Percentiles rank a stretch among this genome's conserved stretches.
These are phyloP conservation scores for Suhomyces bokatorum DNA, from an alignment of 1,139 yeast species.

Conservation along the genomic window DNA sequence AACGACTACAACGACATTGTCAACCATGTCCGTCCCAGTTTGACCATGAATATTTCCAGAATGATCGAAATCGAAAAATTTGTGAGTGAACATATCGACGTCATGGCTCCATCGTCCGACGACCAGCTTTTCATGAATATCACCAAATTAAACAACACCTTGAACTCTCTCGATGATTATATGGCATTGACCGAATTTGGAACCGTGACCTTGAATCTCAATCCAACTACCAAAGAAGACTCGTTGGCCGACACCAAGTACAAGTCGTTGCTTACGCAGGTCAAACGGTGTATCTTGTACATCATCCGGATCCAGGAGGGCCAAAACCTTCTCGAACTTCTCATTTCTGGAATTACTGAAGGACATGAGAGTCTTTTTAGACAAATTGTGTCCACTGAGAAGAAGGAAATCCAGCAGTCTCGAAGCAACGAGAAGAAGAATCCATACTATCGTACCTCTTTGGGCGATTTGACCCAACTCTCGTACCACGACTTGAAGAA, in stretches of 20 bases:
- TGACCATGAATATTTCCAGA: conserved; percentile 64
- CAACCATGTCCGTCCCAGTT: conserved; percentile 62
- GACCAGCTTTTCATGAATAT: conserved; percentile 58
- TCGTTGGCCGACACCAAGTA: conserved; percentile 46
- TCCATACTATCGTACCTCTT: conserved; percentile 43
- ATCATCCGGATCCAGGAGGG: conserved; percentile 82
- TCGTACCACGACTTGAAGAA: conserved; percentile 78
- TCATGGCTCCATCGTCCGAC: conserved; percentile 48
- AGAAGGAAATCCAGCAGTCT: conserved; percentile 25
- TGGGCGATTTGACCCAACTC: conserved; percentile 56
- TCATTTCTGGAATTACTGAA: conserved; percentile 69
- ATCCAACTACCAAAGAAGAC: conserved; percentile 53
- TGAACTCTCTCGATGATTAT: conserved; percentile 40
- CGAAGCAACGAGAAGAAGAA: conserved; percentile 26
- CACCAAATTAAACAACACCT: conserved; percentile 33
- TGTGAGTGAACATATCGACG: conserved; percentile 53
- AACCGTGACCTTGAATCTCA: conserved; percentile 40
- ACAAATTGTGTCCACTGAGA: conserved; percentile 54
- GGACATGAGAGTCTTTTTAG: conserved; percentile 66
- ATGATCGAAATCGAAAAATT: conserved; percentile 63
- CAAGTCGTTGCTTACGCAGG: conserved; percentile 67
- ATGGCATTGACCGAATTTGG: conserved; percentile 46
- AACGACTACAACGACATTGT: conserved; percentile 73
- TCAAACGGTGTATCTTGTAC: conserved; percentile 77
- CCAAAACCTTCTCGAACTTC: conserved; percentile 66